These are phyloP conservation scores for Salix purpurea DNA, from an alignment of 345 rosid species.

Conservation along the genomic window DNA sequence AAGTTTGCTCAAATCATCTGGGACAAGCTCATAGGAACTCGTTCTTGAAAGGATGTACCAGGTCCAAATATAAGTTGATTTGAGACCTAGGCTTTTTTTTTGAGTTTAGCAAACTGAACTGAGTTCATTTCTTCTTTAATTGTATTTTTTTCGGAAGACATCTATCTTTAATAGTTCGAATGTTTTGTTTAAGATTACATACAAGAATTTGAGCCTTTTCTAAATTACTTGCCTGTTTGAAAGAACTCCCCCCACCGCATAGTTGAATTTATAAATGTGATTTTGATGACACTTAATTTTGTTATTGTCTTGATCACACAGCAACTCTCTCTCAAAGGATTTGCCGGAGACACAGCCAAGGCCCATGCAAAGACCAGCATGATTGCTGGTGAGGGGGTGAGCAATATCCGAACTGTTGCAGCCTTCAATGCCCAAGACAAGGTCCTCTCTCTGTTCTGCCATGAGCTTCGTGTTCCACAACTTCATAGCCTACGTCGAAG, in stretches of 20 bases:
- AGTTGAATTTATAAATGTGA: not conserved
- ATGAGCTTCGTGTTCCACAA: slow-evolving; percentile 81
- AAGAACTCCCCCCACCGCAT: not conserved
- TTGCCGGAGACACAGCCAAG: slow-evolving; percentile 99
- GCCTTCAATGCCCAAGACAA: slow-evolving; percentile 95
- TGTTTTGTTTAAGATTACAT: no score
- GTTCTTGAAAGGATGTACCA: no score
- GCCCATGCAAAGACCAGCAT: slow-evolving; percentile 99
- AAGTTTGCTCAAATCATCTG: no score
- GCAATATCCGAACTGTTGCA: slow-evolving; percentile 96
- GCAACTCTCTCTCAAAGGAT: slow-evolving; percentile 99
- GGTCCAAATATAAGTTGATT: no score
- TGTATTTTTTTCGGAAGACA: no score
- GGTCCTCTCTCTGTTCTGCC: slow-evolving; percentile 73
- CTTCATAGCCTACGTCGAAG: slow-evolving; percentile 66
- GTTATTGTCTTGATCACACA: slow-evolving; percentile 31
- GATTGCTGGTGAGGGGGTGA: slow-evolving; percentile 99
- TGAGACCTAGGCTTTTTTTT: no score
- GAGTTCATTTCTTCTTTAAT: no score
- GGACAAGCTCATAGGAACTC: no score
- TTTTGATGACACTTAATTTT: slow-evolving; percentile 15
- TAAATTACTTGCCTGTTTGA: no score
- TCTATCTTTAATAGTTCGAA: no score
- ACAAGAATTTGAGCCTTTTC: no score
- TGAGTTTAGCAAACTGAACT: no score